A percentile compares a stretch with the other conserved stretches of the same genome.
These are phyloP conservation scores for Amanita fuliginea DNA, from an alignment of 768 basidiomycete genomes.

Conservation along the genomic window DNA sequence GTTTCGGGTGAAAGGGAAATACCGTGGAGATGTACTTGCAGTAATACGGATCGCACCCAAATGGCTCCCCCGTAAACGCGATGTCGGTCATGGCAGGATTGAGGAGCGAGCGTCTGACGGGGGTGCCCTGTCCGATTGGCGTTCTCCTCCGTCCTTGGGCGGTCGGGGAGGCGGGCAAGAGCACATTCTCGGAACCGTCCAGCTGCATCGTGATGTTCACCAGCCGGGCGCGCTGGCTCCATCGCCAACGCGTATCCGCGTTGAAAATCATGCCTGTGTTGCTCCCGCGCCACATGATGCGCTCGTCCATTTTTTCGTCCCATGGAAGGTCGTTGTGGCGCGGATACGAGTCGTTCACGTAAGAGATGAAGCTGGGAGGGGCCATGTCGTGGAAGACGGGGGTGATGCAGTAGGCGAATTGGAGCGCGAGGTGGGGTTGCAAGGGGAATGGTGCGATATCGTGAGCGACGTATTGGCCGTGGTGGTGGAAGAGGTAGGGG, in stretches of 20 bases:
- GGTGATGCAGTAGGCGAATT: slow-evolving; percentile 34
- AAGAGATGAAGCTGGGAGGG: slow-evolving; percentile 27
- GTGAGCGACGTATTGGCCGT: slow-evolving; percentile 34
- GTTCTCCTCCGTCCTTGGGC: not conserved
- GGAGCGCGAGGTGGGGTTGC: slow-evolving; percentile 22
- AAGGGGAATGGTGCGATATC: slow-evolving; percentile 23
- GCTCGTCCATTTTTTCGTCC: slow-evolving; percentile 47
- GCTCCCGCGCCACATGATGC: slow-evolving; percentile 57
- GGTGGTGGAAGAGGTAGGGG: slow-evolving; percentile 24
- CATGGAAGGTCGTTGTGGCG: slow-evolving; percentile 42
- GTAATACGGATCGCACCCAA: slow-evolving; percentile 28
- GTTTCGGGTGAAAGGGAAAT: slow-evolving; percentile 36
- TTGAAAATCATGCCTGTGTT: slow-evolving; percentile 48
- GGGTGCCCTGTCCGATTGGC: slow-evolving; percentile 20
- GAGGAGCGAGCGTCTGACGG: slow-evolving; percentile 21
- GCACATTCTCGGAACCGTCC: slow-evolving; percentile 21
- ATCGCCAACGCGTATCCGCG: slow-evolving; percentile 27
- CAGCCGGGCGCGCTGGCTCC: slow-evolving; percentile 34
- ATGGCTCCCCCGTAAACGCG: slow-evolving; percentile 33
- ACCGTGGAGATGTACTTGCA: slow-evolving; percentile 31
- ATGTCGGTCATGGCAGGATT: slow-evolving; percentile 45
- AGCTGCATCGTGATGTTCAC: slow-evolving; percentile 25
- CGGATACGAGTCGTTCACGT: slow-evolving; percentile 21
- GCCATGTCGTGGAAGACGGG: slow-evolving; percentile 36
- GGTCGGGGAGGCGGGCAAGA: slow-evolving; percentile 15